phyloP scores from a whole-genome alignment of 306 rosid species.

The Abrus pulchellus region DNA sequence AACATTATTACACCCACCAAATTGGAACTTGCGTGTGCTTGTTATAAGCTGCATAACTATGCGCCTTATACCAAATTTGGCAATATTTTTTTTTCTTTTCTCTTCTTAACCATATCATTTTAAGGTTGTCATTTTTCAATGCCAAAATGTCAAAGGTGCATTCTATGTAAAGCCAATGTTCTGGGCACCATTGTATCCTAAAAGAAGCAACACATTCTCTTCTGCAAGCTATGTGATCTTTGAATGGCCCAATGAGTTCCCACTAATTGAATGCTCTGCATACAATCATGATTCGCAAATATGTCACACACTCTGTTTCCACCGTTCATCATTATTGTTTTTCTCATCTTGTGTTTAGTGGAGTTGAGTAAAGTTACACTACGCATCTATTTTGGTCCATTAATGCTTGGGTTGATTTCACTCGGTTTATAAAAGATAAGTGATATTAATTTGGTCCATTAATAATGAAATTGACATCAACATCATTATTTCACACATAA shows the following conservation, averaged over 20 bases:
- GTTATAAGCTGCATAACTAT: background rate
- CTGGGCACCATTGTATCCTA: constrained; percentile 28
- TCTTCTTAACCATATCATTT: constrained; percentile 5
- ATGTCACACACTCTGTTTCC: background rate
- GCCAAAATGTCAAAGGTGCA: background rate
- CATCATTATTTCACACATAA: background rate
- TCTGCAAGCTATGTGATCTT: background rate
- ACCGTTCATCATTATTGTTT: constrained; percentile 11
- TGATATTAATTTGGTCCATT: background rate
- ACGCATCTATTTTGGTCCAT: background rate
- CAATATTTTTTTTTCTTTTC: constrained; percentile 21
- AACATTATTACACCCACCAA: constrained; percentile 22
- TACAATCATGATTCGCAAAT: constrained; percentile 28
- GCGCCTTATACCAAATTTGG: background rate
- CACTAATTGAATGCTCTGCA: constrained; percentile 29
- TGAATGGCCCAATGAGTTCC: background rate
- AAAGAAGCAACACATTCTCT: constrained; percentile 15
- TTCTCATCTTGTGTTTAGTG: constrained; percentile 38
- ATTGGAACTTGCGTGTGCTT: constrained; percentile 37
- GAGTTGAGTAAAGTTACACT: constrained; percentile 11
- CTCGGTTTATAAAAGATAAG: background rate
- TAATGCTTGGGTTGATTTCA: background rate
- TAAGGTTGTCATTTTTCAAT: background rate
- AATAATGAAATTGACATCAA: background rate
- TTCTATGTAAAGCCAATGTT: constrained; percentile 14